phyloP scores from a whole-genome alignment of 2,329 filamentous ascomycete species.

The Cercospora berteroae region DNA sequence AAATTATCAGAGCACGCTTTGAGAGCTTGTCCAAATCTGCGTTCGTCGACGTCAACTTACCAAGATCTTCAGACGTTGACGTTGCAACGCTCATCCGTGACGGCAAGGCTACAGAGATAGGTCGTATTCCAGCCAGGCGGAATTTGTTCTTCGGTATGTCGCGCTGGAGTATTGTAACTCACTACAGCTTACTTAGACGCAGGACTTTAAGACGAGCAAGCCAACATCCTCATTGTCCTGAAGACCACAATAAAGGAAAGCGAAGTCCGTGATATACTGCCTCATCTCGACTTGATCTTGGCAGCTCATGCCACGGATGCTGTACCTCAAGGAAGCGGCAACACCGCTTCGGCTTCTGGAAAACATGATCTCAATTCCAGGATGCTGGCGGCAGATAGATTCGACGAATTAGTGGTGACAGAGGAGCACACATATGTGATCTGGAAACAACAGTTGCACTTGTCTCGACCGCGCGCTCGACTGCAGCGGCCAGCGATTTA shows the following conservation, averaged over 20 bases:
- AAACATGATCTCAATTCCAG: constrained; percentile 33
- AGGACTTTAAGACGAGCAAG: constrained; percentile 31
- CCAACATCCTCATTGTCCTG: constrained; percentile 28
- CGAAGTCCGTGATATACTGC: constrained; percentile 26
- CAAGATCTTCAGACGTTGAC: constrained; percentile 26
- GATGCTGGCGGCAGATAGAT: constrained; percentile 13
- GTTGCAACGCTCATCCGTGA: constrained; percentile 20
- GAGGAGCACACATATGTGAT: constrained; percentile 30
- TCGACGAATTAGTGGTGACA: constrained; percentile 23
- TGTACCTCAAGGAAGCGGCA: constrained; percentile 32
- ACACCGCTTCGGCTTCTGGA: constrained; percentile 32
- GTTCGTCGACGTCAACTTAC: constrained; percentile 32
- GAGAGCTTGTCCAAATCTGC: constrained; percentile 27
- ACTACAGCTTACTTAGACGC: constrained; percentile 26
- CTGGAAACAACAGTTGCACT: constrained; percentile 32
- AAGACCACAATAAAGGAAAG: constrained; percentile 25
- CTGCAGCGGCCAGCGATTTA: constrained; percentile 65
- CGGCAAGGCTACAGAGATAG: constrained; percentile 28
- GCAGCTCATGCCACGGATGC: constrained; percentile 37
- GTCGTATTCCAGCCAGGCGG: constrained; percentile 26
- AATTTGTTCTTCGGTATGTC: constrained; percentile 35
- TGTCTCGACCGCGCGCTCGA: constrained; percentile 53
- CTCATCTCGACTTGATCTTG: constrained; percentile 31
- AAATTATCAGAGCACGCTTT: constrained; percentile 23
- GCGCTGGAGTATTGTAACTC: background rate